Percentiles rank a stretch among this genome's conserved stretches.
Evolutionary conservation across 768 basidiomycete species (phyloP).

Genomic region (Podaxis rugospora): DNA sequence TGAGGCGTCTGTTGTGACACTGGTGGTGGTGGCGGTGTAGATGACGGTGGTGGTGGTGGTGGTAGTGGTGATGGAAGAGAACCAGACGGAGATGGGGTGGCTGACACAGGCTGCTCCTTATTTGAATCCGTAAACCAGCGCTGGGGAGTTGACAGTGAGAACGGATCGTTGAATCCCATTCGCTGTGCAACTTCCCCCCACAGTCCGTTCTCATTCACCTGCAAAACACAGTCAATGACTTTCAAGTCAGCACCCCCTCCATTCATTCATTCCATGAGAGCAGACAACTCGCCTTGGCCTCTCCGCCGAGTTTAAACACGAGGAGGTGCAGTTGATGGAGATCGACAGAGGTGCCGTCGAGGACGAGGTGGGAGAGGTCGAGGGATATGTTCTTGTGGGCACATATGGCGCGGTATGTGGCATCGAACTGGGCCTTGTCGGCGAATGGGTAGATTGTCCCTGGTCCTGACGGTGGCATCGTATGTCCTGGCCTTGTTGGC

Average conservation of each 20-base stretch:
- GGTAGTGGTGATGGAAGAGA: neutral
- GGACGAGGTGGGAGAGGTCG: slow-evolving; percentile 3
- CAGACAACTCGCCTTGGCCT: slow-evolving; percentile 1
- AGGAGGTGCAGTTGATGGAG: slow-evolving; percentile 2
- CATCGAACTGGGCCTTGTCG: slow-evolving; percentile 8
- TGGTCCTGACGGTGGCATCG: slow-evolving; percentile 9
- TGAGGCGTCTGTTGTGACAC: neutral
- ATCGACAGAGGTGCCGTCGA: neutral
- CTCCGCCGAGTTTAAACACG: slow-evolving; percentile 8
- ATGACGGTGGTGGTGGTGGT: neutral
- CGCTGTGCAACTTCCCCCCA: slow-evolving; percentile 7
- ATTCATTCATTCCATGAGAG: neutral
- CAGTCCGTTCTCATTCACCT: slow-evolving; percentile 3
- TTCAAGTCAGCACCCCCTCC: neutral
- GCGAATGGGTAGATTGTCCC: slow-evolving; percentile 10
- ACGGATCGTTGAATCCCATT: slow-evolving; percentile 5
- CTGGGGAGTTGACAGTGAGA: slow-evolving; percentile 8
- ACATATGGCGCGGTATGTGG: slow-evolving; percentile 8
- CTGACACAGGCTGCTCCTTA: neutral
- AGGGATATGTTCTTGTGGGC: slow-evolving; percentile 8
- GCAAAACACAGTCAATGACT: neutral
- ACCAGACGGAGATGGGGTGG: neutral
- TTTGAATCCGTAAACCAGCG: slow-evolving; percentile 6
- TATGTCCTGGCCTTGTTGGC: neutral
- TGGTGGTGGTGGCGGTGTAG: neutral